These are phyloP conservation scores for Aspergillus flavus DNA, from an alignment of 2,329 filamentous ascomycete genomes.

Conservation along the genomic window DNA sequence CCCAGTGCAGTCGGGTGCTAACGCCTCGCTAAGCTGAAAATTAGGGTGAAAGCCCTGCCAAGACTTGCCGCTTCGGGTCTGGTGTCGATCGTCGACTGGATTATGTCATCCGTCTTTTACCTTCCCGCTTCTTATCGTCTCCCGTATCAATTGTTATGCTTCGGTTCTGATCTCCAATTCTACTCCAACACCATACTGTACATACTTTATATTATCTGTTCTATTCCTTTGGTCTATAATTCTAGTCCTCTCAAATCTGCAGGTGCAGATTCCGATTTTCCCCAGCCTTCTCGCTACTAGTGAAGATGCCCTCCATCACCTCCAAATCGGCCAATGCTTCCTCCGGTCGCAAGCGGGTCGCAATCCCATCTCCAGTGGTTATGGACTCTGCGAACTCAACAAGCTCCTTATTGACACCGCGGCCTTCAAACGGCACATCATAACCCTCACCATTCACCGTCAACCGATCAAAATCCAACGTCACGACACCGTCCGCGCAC, in stretches of 20 bases:
- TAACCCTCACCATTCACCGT: constrained; percentile 40
- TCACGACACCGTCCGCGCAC: constrained; percentile 55
- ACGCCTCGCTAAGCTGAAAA: constrained; percentile 37
- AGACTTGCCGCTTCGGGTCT: not conserved
- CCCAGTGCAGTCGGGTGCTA: constrained; percentile 32
- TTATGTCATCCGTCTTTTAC: not conserved
- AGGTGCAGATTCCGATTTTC: constrained; percentile 27
- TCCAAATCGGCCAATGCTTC: constrained; percentile 58
- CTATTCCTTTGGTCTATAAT: not conserved
- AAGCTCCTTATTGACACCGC: constrained; percentile 57
- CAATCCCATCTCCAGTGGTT: constrained; percentile 43
- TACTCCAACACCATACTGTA: not conserved
- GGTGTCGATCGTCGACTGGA: not conserved
- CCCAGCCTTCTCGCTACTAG: constrained; percentile 35
- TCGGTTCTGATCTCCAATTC: not conserved
- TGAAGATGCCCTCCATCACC: constrained; percentile 43
- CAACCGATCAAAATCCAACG: constrained; percentile 41
- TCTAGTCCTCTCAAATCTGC: constrained; percentile 20
- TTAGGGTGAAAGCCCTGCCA: constrained; percentile 24
- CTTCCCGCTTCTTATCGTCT: not conserved
- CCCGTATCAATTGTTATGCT: not conserved
- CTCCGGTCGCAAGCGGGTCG: constrained; percentile 49
- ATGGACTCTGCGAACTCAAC: constrained; percentile 56
- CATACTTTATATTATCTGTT: not conserved
- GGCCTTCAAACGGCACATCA: constrained; percentile 51